These are phyloP conservation scores for Cytospora piceicola DNA, from an alignment of 2,329 filamentous ascomycete species.

Conservation along the genomic window DNA sequence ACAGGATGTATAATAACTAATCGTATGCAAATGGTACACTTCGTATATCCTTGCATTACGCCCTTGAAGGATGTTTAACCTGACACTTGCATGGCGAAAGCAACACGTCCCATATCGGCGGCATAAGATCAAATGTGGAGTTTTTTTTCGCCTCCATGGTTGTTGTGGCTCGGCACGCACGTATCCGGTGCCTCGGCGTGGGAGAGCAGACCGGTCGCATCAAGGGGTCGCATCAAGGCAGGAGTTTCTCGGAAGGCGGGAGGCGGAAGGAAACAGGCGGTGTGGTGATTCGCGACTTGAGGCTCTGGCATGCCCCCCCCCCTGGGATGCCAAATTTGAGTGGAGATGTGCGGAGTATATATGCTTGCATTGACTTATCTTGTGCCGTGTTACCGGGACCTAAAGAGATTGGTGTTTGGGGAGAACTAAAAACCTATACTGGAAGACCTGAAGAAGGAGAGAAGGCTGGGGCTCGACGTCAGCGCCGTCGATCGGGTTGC, in stretches of 20 bases:
- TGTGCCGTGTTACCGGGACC: constrained; percentile 60
- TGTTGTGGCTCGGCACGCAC: constrained; percentile 64
- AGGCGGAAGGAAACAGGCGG: constrained; percentile 46
- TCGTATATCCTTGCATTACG: no score
- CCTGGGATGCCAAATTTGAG: constrained; percentile 65
- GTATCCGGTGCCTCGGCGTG: constrained; percentile 44
- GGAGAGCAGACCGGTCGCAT: constrained; percentile 50
- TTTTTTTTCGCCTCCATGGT: constrained; percentile 57
- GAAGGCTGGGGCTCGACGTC: constrained; percentile 45
- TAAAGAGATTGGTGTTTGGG: constrained; percentile 59
- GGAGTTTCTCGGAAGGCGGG: constrained; percentile 36
- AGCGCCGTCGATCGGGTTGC: constrained; percentile 55
- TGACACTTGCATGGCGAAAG: no score
- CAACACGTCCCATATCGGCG: no score
- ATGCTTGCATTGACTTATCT: constrained; percentile 67
- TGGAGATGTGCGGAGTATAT: constrained; percentile 51
- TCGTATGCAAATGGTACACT: no score
- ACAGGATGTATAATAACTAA: no score
- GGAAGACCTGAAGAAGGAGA: constrained; percentile 34
- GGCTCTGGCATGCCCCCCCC: constrained; percentile 67
- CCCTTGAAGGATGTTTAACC: no score
- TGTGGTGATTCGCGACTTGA: constrained; percentile 60
- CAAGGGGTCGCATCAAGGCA: constrained; percentile 44
- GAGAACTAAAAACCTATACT: constrained; percentile 54
- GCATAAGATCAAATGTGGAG: no score